Evolutionary conservation across 2,329 filamentous ascomycete species (phyloP).

Genomic region (Fusarium acutatum): DNA sequence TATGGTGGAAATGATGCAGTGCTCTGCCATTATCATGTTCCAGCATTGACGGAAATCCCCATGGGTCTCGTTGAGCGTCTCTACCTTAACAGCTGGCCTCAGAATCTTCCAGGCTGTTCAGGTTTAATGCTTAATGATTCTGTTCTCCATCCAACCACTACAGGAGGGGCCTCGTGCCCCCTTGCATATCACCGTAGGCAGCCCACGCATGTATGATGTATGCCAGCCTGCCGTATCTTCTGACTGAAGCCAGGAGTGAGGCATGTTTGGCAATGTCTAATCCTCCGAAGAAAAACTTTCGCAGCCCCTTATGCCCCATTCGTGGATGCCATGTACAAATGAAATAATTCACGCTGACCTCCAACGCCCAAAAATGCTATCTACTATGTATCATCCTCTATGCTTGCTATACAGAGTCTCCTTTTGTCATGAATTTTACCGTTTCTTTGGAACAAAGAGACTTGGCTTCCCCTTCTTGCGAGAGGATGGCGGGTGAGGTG

Average conservation of each 20-base stretch:
- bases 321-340: conserved; percentile 1
- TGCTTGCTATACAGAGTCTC: conserved; percentile 12
- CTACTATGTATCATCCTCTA: conserved; percentile 11
- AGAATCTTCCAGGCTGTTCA: background rate
- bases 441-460: conserved; percentile 55
- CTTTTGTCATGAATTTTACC: conserved; percentile 23
- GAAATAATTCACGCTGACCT: conserved; percentile 1
- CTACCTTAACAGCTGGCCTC: background rate
- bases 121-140: background rate
- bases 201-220: background rate
- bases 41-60: background rate
- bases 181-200: conserved; percentile 19
- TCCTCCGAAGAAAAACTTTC: background rate
- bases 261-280: background rate
- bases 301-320: background rate
- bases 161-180: conserved; percentile 3
- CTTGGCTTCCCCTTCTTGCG: conserved; percentile 54
- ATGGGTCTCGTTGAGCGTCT: background rate
- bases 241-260: background rate
- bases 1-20: conserved; percentile 4
- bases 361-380: conserved; percentile 36
- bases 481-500: conserved; percentile 39
- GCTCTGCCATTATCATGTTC: background rate
- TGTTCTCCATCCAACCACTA: background rate
- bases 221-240: background rate